phyloP scores from a whole-genome alignment of 768 basidiomycete genomes.

The button mushroom (Agaricus bisporus) region DNA sequence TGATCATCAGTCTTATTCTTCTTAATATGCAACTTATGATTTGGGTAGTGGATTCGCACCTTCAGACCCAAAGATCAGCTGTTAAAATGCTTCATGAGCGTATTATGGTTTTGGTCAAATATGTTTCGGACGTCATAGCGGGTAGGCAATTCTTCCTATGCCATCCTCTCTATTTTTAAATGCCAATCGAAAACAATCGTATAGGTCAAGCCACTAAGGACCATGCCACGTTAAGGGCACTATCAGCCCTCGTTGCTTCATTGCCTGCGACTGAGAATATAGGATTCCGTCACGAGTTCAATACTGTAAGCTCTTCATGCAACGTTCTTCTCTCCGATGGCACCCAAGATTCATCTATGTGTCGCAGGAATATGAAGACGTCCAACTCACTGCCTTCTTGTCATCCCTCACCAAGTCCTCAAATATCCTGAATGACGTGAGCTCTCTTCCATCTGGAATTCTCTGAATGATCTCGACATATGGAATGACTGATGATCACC shows the following conservation, averaged over 20 bases:
- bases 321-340: neutral
- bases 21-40: slow-evolving; percentile 2
- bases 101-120: slow-evolving; percentile 79
- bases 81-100: slow-evolving; percentile 96
- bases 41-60: slow-evolving; percentile 74
- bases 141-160: slow-evolving; percentile 27
- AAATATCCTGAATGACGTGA: slow-evolving; percentile 82
- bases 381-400: slow-evolving; percentile 86
- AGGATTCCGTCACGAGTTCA: slow-evolving; percentile 82
- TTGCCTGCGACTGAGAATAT: slow-evolving; percentile 82
- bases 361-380: slow-evolving; percentile 88
- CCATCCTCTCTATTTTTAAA: neutral
- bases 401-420: slow-evolving; percentile 86
- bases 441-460: slow-evolving; percentile 19
- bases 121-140: slow-evolving; percentile 70
- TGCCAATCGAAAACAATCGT: neutral
- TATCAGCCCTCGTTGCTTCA: slow-evolving; percentile 82
- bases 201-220: slow-evolving; percentile 77
- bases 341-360: neutral
- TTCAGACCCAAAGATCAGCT: slow-evolving; percentile 89
- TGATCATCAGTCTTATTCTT: neutral
- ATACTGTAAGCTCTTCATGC: slow-evolving; percentile 50
- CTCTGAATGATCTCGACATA: neutral
- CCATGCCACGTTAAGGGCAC: slow-evolving; percentile 73
- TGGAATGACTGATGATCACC: slow-evolving; percentile 2